Conservation (phyloP, 371 early-diverging fungal genomes). For the Enterospora canceri region DNA sequence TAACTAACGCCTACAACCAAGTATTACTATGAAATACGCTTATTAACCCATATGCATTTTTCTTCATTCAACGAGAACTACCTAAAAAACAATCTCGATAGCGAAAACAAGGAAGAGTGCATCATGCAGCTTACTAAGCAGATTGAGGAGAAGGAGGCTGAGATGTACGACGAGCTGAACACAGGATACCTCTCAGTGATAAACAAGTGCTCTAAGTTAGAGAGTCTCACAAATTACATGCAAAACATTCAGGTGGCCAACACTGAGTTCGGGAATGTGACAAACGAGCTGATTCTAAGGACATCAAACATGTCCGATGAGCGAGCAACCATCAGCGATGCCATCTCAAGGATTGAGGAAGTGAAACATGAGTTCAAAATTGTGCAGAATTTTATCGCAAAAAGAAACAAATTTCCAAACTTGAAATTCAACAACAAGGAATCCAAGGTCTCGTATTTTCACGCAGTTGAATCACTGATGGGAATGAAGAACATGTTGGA, state of each 20-base stretch:
- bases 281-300: conserved; percentile 5
- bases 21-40: too few relatives aligned
- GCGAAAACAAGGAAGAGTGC: neutral
- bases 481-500: neutral
- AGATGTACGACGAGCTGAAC: conserved; percentile 17
- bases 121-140: conserved; percentile 3
- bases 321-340: neutral
- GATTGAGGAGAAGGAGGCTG: conserved; percentile 28
- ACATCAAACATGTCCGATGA: conserved; percentile 6
- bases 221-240: conserved; percentile 5
- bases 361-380: conserved; percentile 8
- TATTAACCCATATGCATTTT: neutral
- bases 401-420: neutral
- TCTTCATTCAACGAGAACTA: conserved; percentile 2
- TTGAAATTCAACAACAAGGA: neutral
- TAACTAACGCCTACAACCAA: too few relatives aligned
- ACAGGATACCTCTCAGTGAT: conserved; percentile 33
- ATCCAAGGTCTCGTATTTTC: neutral
- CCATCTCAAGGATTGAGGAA: neutral
- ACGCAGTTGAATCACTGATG: neutral
- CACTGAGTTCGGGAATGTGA: neutral
- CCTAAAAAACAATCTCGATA: neutral
- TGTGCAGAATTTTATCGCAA: conserved; percentile 1
- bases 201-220: conserved; percentile 28
- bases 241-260: conserved; percentile 11